Evolutionary conservation across 257 asterid species (phyloP).

Genomic region (Dorcoceras hygrometricum): DNA sequence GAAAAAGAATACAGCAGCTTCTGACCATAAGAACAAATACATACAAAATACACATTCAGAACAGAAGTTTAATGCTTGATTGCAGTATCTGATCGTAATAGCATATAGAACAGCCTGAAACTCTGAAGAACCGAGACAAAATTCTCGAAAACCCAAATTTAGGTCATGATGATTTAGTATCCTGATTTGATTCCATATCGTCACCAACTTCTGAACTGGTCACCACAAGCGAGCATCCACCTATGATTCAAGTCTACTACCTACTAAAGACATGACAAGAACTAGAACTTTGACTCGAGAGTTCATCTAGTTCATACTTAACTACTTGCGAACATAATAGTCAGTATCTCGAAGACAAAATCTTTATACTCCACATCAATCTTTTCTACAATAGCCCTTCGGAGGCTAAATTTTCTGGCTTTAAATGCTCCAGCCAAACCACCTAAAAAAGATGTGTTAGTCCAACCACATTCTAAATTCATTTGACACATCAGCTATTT

Average conservation of each 20-base stretch:
- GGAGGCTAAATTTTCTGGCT: not conserved
- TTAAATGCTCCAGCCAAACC: not conserved
- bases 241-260: not conserved
- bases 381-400: no score
- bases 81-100: not conserved
- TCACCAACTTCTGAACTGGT: not conserved
- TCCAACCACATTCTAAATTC: not conserved
- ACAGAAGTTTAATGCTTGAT: not conserved
- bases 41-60: not conserved
- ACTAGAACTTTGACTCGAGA: not conserved
- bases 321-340: not conserved
- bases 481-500: not conserved
- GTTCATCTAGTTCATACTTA: not conserved
- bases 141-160: not conserved
- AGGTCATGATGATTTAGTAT: not conserved
- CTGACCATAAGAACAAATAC: not conserved
- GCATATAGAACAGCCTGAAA: constrained; percentile 8
- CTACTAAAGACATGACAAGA: not conserved
- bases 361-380: no score
- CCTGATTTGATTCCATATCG: not conserved
- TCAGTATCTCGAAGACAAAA: not conserved
- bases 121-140: not conserved
- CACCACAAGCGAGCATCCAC: not conserved
- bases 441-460: not conserved
- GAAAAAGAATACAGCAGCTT: constrained; percentile 9